Evolutionary conservation across 306 rosid genomes (phyloP).

Genomic region (Phaseolus lunatus): DNA sequence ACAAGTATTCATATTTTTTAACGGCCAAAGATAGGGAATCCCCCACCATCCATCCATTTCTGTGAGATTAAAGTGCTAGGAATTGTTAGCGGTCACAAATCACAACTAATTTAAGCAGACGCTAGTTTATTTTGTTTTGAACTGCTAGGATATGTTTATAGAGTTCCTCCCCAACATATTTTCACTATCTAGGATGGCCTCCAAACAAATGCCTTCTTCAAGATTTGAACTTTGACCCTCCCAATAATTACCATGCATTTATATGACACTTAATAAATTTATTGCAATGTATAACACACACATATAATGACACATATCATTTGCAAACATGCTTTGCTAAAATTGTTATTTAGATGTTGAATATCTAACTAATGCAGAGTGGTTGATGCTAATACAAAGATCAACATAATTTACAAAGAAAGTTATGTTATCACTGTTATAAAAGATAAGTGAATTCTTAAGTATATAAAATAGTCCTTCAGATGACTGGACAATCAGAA

Average conservation of each 20-base stretch:
- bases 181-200: too few relatives aligned
- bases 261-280: too few relatives aligned
- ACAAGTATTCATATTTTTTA: neutral
- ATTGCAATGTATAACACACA: too few relatives aligned
- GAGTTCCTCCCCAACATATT: too few relatives aligned
- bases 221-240: too few relatives aligned
- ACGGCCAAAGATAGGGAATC: neutral
- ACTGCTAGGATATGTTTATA: too few relatives aligned
- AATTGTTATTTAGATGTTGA: neutral
- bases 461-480: slow-evolving; percentile 25
- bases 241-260: too few relatives aligned
- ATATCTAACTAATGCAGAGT: slow-evolving; percentile 1
- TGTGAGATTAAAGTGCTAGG: too few relatives aligned
- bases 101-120: too few relatives aligned
- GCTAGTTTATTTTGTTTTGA: too few relatives aligned
- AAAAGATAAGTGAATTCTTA: neutral
- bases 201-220: too few relatives aligned
- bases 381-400: slow-evolving; percentile 24
- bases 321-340: neutral
- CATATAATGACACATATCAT: neutral
- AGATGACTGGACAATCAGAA: slow-evolving; percentile 18
- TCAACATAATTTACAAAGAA: neutral
- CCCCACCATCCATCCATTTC: neutral
- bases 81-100: too few relatives aligned
- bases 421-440: slow-evolving; percentile 1